Evolutionary conservation across 805 yeast species (phyloP).

Genomic region (Torulaspora indica): DNA sequence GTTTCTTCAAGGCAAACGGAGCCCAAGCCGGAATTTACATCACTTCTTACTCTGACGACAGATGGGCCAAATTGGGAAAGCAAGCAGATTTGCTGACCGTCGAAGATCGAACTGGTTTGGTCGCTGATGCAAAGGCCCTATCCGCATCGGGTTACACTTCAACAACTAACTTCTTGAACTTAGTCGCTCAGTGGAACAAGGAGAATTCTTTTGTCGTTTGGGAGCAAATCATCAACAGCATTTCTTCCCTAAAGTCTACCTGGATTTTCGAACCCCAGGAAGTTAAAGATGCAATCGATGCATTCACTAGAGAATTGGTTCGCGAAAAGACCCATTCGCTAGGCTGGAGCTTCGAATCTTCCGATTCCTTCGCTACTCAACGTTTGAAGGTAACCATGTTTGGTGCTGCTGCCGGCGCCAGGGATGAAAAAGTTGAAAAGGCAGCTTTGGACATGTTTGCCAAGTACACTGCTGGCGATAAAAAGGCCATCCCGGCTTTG

Average conservation of each 20-base stretch:
- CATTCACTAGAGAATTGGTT: slow-evolving; percentile 53
- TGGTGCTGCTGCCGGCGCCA: slow-evolving; percentile 52
- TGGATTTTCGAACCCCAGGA: slow-evolving; percentile 51
- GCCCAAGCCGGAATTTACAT: slow-evolving; percentile 73
- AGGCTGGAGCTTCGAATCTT: slow-evolving; percentile 60
- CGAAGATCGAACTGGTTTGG: slow-evolving; percentile 73
- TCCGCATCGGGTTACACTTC: slow-evolving; percentile 66
- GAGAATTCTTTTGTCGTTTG: slow-evolving; percentile 65
- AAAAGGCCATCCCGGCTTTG: slow-evolving; percentile 67
- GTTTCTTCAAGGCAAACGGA: slow-evolving; percentile 65
- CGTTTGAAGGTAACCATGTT: slow-evolving; percentile 64
- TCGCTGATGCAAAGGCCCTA: slow-evolving; percentile 72
- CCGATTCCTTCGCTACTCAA: slow-evolving; percentile 56
- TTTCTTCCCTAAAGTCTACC: slow-evolving; percentile 47
- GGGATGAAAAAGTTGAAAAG: slow-evolving; percentile 44
- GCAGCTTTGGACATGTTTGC: slow-evolving; percentile 49
- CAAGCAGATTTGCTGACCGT: slow-evolving; percentile 56
- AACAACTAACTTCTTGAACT: slow-evolving; percentile 54
- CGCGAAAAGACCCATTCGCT: slow-evolving; percentile 47
- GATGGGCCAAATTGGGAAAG: slow-evolving; percentile 64
- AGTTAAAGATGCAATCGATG: slow-evolving; percentile 45
- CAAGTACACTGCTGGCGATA: slow-evolving; percentile 56
- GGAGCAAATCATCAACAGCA: slow-evolving; percentile 52
- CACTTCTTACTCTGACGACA: slow-evolving; percentile 61
- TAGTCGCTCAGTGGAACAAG: slow-evolving; percentile 55